These are phyloP conservation scores for Talaromyces adpressus DNA, from an alignment of 495 filamentous ascomycete species.

Conservation along the genomic window DNA sequence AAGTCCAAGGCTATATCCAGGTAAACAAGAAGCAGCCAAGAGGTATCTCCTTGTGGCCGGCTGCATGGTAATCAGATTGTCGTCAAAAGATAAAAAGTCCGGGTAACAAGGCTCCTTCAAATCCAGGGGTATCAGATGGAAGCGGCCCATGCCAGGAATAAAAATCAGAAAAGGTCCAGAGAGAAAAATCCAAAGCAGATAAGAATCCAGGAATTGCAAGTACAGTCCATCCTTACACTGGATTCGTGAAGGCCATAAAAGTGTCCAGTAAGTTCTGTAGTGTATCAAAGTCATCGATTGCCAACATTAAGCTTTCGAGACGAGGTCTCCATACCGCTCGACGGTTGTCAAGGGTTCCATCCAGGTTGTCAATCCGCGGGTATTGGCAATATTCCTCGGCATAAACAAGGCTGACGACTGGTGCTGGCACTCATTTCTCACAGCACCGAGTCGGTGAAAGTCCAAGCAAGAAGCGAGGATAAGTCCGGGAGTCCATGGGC, in stretches of 20 bases:
- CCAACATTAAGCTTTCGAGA: slow-evolving; percentile 36
- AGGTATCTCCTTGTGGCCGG: neutral
- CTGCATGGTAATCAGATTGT: neutral
- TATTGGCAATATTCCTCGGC: neutral
- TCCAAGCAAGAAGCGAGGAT: slow-evolving; percentile 10
- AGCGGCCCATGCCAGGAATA: neutral
- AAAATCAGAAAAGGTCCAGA: neutral
- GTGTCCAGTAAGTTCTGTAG: neutral
- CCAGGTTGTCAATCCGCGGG: slow-evolving; percentile 1
- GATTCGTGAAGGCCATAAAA: slow-evolving; percentile 1
- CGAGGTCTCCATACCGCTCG: slow-evolving; percentile 28
- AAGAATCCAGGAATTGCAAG: neutral
- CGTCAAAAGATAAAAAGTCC: neutral
- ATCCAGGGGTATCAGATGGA: slow-evolving; percentile 5
- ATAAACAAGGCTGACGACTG: slow-evolving; percentile 1
- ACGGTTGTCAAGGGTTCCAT: slow-evolving; percentile 23
- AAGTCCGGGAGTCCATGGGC: slow-evolving; percentile 17
- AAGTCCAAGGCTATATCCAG: neutral
- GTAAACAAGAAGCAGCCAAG: neutral
- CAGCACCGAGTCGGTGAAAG: neutral
- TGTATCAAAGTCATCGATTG: slow-evolving; percentile 21
- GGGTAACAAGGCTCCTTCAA: neutral
- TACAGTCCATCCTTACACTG: slow-evolving; percentile 6
- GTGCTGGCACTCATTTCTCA: slow-evolving; percentile 10
- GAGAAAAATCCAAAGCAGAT: slow-evolving; percentile 4